phyloP scores from a whole-genome alignment of 2,329 filamentous ascomycete species.

The Cytospora chrysosperma region DNA sequence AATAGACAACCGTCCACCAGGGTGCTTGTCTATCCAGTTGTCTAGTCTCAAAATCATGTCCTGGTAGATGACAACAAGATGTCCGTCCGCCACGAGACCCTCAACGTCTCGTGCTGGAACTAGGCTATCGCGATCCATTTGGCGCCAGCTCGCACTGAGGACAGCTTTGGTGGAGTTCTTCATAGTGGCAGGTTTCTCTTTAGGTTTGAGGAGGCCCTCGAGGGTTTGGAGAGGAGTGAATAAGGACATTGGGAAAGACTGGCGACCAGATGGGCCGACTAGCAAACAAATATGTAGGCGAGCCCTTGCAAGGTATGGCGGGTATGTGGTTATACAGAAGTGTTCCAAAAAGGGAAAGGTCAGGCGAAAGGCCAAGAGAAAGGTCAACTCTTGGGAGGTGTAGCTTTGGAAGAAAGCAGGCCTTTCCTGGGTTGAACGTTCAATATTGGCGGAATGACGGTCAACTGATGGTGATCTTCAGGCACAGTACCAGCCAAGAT shows the following conservation, averaged over 20 bases:
- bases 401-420: background rate
- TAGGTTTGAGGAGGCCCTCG: background rate
- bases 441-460: background rate
- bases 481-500: background rate
- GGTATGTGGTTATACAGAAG: background rate
- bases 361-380: background rate
- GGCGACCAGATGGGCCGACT: background rate
- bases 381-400: background rate
- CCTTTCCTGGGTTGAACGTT: background rate
- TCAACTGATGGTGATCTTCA: background rate
- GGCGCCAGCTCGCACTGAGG: background rate
- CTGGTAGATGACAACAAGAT: conserved; percentile 56
- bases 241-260: background rate
- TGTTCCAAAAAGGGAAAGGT: background rate
- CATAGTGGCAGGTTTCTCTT: background rate
- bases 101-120: conserved; percentile 48
- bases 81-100: conserved; percentile 52
- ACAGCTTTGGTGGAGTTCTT: background rate
- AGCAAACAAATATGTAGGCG: background rate
- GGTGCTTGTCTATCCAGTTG: conserved; percentile 58
- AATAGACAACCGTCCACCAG: conserved; percentile 58
- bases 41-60: conserved; percentile 55
- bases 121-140: conserved; percentile 42
- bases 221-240: background rate
- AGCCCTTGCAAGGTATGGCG: background rate